Conservation (phyloP, 345 rosid genomes). For the Bruguiera parviflora region DNA sequence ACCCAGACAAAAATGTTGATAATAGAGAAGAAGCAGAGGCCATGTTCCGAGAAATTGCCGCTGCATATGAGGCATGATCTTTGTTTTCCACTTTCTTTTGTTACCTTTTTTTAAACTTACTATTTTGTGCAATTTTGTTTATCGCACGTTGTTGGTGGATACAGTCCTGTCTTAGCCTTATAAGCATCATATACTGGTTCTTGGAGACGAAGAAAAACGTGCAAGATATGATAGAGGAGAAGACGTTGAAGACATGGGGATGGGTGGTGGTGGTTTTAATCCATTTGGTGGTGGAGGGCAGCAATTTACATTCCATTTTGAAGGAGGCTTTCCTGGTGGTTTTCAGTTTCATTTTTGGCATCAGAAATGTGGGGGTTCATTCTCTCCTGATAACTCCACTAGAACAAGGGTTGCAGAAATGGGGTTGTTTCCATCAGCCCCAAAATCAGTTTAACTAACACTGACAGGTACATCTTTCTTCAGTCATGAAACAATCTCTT, state of each 20-base stretch:
- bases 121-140: too few relatives aligned
- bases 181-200: constrained; percentile 44
- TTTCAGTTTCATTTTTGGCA: constrained; percentile 66
- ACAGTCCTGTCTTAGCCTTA: background rate
- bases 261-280: constrained; percentile 82
- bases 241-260: constrained; percentile 86
- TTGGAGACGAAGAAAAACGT: constrained; percentile 90
- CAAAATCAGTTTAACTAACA: constrained; percentile 13
- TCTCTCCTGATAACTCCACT: background rate
- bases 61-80: constrained; percentile 81
- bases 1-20: constrained; percentile 91
- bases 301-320: constrained; percentile 71
- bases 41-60: constrained; percentile 86
- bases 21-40: constrained; percentile 95
- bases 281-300: constrained; percentile 86
- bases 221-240: constrained; percentile 88
- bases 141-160: background rate
- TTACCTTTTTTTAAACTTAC: background rate
- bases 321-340: constrained; percentile 71
- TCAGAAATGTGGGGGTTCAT: background rate
- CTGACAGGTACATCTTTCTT: constrained; percentile 14
- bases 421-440: background rate
- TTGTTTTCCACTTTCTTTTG: background rate
- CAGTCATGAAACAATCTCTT: background rate
- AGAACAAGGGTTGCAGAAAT: background rate